Evolutionary conservation across 495 filamentous ascomycete species (phyloP).

Genomic region (Penicillium verhagenii): DNA sequence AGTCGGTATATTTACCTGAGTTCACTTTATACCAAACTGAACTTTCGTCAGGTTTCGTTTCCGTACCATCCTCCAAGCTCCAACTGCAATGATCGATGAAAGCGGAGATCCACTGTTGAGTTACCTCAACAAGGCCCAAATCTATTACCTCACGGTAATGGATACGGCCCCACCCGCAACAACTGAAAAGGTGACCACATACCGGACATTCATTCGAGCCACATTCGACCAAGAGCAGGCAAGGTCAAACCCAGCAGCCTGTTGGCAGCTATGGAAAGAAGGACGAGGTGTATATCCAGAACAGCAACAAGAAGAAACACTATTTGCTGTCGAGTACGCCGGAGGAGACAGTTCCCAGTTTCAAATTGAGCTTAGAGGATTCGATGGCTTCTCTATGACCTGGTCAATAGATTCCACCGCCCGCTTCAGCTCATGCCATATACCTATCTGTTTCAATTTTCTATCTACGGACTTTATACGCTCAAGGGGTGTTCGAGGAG

Average conservation of each 20-base stretch:
- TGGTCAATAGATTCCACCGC: slow-evolving; percentile 51
- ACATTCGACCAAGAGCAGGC: slow-evolving; percentile 96
- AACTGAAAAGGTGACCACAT: slow-evolving; percentile 51
- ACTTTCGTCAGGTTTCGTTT: neutral
- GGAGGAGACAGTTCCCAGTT: slow-evolving; percentile 28
- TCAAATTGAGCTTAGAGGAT: slow-evolving; percentile 48
- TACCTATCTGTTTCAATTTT: slow-evolving; percentile 90
- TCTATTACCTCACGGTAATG: slow-evolving; percentile 75
- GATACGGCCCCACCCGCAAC: slow-evolving; percentile 55
- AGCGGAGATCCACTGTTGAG: slow-evolving; percentile 70
- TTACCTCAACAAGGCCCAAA: slow-evolving; percentile 98
- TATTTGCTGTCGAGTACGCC: slow-evolving; percentile 87
- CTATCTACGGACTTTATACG: slow-evolving; percentile 97
- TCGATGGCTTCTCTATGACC: slow-evolving; percentile 54
- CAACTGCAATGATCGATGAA: slow-evolving; percentile 3
- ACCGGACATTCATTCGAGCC: slow-evolving; percentile 84
- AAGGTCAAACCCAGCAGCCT: slow-evolving; percentile 72
- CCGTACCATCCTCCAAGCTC: neutral
- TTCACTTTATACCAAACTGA: neutral
- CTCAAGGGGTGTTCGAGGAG: slow-evolving; percentile 96
- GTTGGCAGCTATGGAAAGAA: slow-evolving; percentile 97
- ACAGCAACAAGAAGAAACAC: slow-evolving; percentile 79
- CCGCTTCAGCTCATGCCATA: too few species aligned
- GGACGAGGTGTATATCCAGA: slow-evolving; percentile 86
- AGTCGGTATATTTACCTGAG: neutral